Evolutionary conservation across 2,329 filamentous ascomycete species (phyloP), one percentile per base, ranked within the genome.

Genomic region (Fusarium sp.): DNA sequence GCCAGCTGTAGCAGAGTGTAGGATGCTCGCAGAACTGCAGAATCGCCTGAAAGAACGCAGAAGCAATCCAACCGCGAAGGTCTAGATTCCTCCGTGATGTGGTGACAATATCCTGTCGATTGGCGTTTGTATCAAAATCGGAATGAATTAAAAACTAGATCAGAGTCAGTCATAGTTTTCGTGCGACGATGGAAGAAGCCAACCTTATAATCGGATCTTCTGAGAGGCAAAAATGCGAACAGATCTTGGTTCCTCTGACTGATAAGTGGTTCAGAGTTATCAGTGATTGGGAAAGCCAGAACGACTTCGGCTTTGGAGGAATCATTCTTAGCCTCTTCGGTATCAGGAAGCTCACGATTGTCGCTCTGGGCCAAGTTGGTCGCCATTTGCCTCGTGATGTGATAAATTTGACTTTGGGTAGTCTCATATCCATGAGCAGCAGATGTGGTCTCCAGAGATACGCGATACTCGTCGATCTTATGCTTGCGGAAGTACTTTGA

Each of bases 231-330:
- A 13, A 49, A 49, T 8, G 47, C 47, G 3, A 49, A 49, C 14
- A 49, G 47, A 10, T 49, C 47, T 31, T 49, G 47, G 10, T 49
- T 49, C 6, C 9, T 49, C 28, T 49, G 28, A 31, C 7, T 31
- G 20, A 49, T 4, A 18, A 49, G 47, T 7, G 47, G 47, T 9
- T 49, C 47, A n/a, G 47, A 49, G 10, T 13, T 49, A 0, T 22
- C 26, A 4, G 54, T 68, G 12, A 77, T 38, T 3, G 74, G 73
- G 26, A 76, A 77, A 15, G 74, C 75, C 24, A 76, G 22, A 5
- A 49, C 47, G 20, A 49, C 47, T 31, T 49, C 47, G 0, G 47
- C 47, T 2, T 31, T 31, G 2, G 47, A 31, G 28, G 28, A 49
- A 49, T 6, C 10, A 9, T 31, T 49, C 47, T 49, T 49, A 17